A percentile compares a stretch with the other conserved stretches of the same genome.
phyloP scores from a whole-genome alignment of 768 basidiomycete genomes.

The Boletus rubropictus region DNA sequence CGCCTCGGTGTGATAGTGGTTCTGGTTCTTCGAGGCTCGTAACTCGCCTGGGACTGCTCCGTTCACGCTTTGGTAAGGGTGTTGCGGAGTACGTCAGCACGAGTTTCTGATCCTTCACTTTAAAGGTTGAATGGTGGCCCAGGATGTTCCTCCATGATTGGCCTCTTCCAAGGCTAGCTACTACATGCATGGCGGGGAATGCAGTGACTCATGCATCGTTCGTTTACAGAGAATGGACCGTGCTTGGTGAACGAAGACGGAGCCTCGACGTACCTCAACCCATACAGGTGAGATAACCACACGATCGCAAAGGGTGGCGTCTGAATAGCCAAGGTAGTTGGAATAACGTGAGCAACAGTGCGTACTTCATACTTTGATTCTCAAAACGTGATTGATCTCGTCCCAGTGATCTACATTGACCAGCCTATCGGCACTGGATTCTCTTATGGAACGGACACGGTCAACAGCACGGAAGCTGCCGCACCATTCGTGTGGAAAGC shows the following conservation, averaged over 20 bases:
- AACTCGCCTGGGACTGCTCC: constrained; percentile 55
- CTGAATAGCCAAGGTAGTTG: constrained; percentile 38
- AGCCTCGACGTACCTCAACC: constrained; percentile 48
- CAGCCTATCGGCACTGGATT: constrained; percentile 66
- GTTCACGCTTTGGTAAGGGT: constrained; percentile 54
- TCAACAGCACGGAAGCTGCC: constrained; percentile 48
- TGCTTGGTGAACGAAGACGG: constrained; percentile 54
- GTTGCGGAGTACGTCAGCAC: neutral
- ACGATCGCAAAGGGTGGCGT: neutral
- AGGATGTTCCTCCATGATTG: constrained; percentile 60
- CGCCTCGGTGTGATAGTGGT: constrained; percentile 42
- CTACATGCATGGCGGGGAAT: neutral
- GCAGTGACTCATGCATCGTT: neutral
- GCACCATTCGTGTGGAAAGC: constrained; percentile 56
- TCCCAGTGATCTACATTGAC: constrained; percentile 62
- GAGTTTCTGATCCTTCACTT: constrained; percentile 1
- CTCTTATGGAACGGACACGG: constrained; percentile 50
- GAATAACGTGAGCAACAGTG: constrained; percentile 65
- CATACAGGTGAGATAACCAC: constrained; percentile 43
- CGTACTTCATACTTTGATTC: constrained; percentile 14
- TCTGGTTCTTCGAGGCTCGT: constrained; percentile 70
- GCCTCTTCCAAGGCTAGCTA: constrained; percentile 53
- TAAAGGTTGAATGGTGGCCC: constrained; percentile 55
- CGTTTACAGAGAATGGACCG: constrained; percentile 51
- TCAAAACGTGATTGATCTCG: neutral